Evolutionary conservation across 2,329 filamentous ascomycete genomes (phyloP), one percentile per base, ranked within the genome.

Genomic region (Penicillium sp.): DNA sequence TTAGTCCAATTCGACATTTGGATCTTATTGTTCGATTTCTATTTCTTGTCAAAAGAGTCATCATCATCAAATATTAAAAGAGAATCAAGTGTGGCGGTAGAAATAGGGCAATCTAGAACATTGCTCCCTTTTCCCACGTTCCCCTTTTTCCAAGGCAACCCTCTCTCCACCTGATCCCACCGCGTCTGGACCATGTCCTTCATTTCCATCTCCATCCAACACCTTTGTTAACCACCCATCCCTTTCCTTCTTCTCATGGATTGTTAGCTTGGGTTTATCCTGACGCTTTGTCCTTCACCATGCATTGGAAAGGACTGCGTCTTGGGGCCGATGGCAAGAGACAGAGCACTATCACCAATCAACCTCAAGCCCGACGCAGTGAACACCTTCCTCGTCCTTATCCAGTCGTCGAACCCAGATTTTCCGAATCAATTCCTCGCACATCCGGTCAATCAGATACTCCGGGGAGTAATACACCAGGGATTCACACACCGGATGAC

Each of bases 251-350:
- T 22, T 22, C 19, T 22, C 45, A 47, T 49, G 46, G 45, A 44
- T 44, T 13, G 41, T 30, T 48, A 36, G 29, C 25, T 34, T 33
- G 30, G 33, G 29, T 43, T n/a, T 33, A 14, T 38, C 18, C 22
- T 46, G 13, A 29, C 39, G 41, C 47, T 49, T 34, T 44, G 55
- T 56, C 44, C 53, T 47, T 60, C 56, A 57, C 56, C 58, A 72
- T 72, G 69, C 66, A 70, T 68, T 71, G 69, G 66, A 70, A 69
- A 64, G 65, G 64, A 42, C 58, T 70, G 46, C 65, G 69, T 46
- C 60, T 71, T 33, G 62, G 63, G 53, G 57, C 66, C 47, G 65
- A 71, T 55, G 58, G 57, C 53, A 71, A 70, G 56, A 58, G 65
- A 57, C 67, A 65, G 41, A 68, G 62, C 52, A 54, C 63, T 41